phyloP scores from a whole-genome alignment of 192 early-diverging fungal genomes.

The Obelidium mucronatum region DNA sequence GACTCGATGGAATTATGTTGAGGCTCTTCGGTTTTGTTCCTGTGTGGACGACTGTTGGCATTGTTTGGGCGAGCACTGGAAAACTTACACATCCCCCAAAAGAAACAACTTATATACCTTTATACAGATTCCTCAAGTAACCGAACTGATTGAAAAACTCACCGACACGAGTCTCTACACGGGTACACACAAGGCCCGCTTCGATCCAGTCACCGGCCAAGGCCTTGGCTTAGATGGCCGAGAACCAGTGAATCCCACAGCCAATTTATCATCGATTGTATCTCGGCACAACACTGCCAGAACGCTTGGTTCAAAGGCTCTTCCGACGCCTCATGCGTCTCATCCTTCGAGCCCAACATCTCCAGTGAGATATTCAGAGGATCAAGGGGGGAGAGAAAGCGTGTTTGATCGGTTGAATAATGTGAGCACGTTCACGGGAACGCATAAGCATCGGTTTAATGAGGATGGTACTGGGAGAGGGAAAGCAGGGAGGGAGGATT shows the following conservation, averaged over 20 bases:
- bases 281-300: conserved; percentile 26
- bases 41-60: not conserved
- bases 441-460: conserved; percentile 51
- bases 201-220: conserved; percentile 39
- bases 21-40: too few species aligned
- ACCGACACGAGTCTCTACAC: conserved; percentile 55
- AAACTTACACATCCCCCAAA: too few species aligned
- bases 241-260: conserved; percentile 22
- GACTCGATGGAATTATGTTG: too few species aligned
- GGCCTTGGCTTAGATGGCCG: conserved; percentile 25
- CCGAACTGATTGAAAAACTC: conserved; percentile 43
- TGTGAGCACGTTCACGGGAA: conserved; percentile 27
- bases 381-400: not conserved
- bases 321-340: not conserved
- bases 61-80: not conserved
- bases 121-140: conserved; percentile 40
- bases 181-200: conserved; percentile 63
- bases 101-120: too few species aligned
- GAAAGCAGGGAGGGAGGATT: conserved; percentile 58
- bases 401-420: conserved; percentile 33
- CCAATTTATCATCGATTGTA: conserved; percentile 29
- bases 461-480: conserved; percentile 55
- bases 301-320: conserved; percentile 14
- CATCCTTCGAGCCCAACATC: not conserved
- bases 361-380: not conserved